A percentile compares a stretch with the other conserved stretches of the same genome.
These are phyloP conservation scores for Leccinum disarticulatum DNA, from an alignment of 768 basidiomycete genomes.

Conservation along the genomic window DNA sequence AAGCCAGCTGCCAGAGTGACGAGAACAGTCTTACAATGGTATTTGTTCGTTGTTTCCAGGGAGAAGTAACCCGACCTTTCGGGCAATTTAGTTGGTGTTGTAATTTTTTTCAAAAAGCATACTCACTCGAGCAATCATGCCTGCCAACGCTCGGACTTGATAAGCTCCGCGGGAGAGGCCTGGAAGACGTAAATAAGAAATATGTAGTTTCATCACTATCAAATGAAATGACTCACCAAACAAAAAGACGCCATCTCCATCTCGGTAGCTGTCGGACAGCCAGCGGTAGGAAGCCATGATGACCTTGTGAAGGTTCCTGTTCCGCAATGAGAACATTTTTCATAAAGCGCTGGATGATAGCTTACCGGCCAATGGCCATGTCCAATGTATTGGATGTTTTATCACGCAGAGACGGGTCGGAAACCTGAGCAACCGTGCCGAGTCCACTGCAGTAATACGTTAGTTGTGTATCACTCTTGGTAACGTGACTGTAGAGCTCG, in stretches of 20 bases:
- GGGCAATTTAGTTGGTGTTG: neutral
- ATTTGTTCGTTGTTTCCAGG: constrained; percentile 43
- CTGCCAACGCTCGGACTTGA: constrained; percentile 43
- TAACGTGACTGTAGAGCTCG: constrained; percentile 38
- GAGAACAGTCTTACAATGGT: constrained; percentile 32
- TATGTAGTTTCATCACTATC: neutral
- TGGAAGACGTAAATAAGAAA: constrained; percentile 16
- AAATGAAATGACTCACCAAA: constrained; percentile 34
- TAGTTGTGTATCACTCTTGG: constrained; percentile 35
- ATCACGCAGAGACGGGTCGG: constrained; percentile 16
- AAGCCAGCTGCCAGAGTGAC: neutral
- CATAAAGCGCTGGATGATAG: neutral
- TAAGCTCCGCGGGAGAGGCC: constrained; percentile 52
- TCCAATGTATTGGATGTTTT: constrained; percentile 31
- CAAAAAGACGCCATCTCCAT: constrained; percentile 41
- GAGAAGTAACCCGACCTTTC: constrained; percentile 42
- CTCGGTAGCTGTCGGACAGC: constrained; percentile 39
- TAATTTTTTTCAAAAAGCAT: neutral
- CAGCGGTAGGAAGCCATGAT: constrained; percentile 40
- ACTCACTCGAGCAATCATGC: constrained; percentile 42
- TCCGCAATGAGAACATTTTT: neutral
- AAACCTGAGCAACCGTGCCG: constrained; percentile 34
- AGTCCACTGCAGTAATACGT: constrained; percentile 45
- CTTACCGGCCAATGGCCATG: constrained; percentile 38
- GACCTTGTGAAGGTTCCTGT: constrained; percentile 37